Evolutionary conservation across 805 yeast species (phyloP), one percentile per base, ranked within the genome.

Genomic region (Metschnikowia lachancei): DNA sequence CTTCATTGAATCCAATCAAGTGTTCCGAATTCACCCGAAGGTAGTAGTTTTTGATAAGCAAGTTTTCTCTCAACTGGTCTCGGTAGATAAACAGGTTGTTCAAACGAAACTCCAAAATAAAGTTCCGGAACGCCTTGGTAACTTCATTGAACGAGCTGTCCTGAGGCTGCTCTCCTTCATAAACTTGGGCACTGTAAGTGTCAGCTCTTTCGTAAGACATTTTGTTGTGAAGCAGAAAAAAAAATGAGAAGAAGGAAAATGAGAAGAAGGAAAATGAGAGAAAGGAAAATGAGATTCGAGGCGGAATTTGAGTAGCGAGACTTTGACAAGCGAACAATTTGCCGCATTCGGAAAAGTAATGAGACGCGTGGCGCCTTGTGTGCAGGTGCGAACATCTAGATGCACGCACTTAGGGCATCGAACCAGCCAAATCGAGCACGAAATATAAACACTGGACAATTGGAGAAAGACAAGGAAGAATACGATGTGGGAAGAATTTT

Each of bases 1-100:
- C 95, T 60, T 89, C 98, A 60, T 89, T 87, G 70, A 81, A 94
- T 8, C 89, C 83, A 46, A 92, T 85, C 47, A 94, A 70, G 61
- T 94, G 96, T 45, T 85, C 95, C 39, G 87, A 76, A 54, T 87
- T 82, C 10, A 94, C 95, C 2, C 80, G 78, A 42, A 94, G 66
- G 34, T 76, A 78, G 66, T 81, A 91, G 58, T 83, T 81, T 46
- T 83, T 83, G 52, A 88, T 83, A 41, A 92, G 72, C 39, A 95
- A 70, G 65, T 91, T 89, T 59, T 89, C 96, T 56, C 97, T 76
- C 45, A 94, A 74, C 63, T 91, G 96, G 58, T 91, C 97, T 74
- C 95, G 76, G 72, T 92, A 92, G 33, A 90, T 74, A 64, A 87
- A 94, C 62, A 82, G 85, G 47, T 87, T 80, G 60, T 87, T 85